Evolutionary conservation across 2,329 filamentous ascomycete species (phyloP), one percentile per base, ranked within the genome.

Genomic region (Talaromyces marneffei): DNA sequence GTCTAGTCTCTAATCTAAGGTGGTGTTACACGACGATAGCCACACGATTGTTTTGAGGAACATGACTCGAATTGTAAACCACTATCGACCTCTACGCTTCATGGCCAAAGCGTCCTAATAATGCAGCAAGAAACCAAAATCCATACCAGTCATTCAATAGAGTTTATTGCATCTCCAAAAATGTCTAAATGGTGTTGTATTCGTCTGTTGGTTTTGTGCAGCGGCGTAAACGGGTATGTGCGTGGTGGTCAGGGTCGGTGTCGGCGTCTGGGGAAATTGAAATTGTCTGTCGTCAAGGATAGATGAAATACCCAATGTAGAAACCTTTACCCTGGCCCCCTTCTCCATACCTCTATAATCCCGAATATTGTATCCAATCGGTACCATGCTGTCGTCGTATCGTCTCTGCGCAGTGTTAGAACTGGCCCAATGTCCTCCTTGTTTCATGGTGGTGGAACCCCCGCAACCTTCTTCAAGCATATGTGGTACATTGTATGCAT

Each of bases 81-180:
- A 25, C 16, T 18, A 29, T 18, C 44, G 25, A 31, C 7, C 31
- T 50, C 27, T 25, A 9, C 14, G 16, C n/a, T 29, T 50, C 27
- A 33, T 20, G 48, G n/a, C 16, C 48, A 35, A 50, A 52, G 29
- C 29, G 9, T n/a, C 27, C 48, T 35, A 52, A 35, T 20, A 9
- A 18, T 50, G n/a, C n/a, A 35, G n/a, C 9, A 33, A 14, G 29
- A 31, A 20, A 5, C 20, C 2, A 52, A 52, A 52, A 14, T 52
- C 3, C 48, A 35, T 52, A 52, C 29, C 46, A 20, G 9, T 16
- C 20, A 14, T 23, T 62, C 50, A 74, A 62, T 73, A 72, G 9
- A 73, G 56, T 60, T 60, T 68, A 35, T 68, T 68, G 40, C 64
- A 62, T 39, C 65, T 62, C 68, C 68, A 69, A 60, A 69, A 69